Evolutionary conservation across 1,284 basidiomycete species (phyloP).

Genomic region (Chalciporus sp.): DNA sequence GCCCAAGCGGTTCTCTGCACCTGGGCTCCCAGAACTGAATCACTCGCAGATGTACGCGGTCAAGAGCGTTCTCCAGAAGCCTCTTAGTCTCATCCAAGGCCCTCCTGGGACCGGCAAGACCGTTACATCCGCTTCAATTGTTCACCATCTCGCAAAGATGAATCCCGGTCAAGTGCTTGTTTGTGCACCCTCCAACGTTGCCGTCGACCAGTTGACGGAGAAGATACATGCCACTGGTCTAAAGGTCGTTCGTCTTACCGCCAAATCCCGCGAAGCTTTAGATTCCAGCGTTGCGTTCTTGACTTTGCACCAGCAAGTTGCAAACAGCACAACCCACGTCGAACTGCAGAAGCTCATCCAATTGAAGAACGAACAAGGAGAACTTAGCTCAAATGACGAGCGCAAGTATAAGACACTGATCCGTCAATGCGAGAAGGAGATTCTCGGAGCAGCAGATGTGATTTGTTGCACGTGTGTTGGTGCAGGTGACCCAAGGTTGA

Average conservation of each 20-base stretch:
- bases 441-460: constrained; percentile 92
- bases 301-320: constrained; percentile 96
- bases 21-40: constrained; percentile 96
- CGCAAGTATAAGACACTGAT: constrained; percentile 97
- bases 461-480: constrained; percentile 99
- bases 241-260: constrained; percentile 96
- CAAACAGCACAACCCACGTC: constrained; percentile 91
- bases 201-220: constrained; percentile 98
- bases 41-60: constrained; percentile 99
- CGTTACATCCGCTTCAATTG: constrained; percentile 98
- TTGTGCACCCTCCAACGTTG: constrained; percentile 98
- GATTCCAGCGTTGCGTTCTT: constrained; percentile 93
- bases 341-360: constrained; percentile 98
- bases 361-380: constrained; percentile 97
- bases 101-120: constrained; percentile 99
- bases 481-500: constrained; percentile 92
- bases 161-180: constrained; percentile 99
- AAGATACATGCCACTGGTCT: constrained; percentile 97
- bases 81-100: constrained; percentile 97
- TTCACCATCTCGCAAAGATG: constrained; percentile 99
- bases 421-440: constrained; percentile 95
- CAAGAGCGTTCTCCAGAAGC: constrained; percentile 97
- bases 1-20: constrained; percentile 96
- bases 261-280: constrained; percentile 96
- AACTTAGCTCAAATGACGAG: constrained; percentile 95